Evolutionary conservation across 768 basidiomycete genomes (phyloP).

Genomic region (Amylocystis lapponica): DNA sequence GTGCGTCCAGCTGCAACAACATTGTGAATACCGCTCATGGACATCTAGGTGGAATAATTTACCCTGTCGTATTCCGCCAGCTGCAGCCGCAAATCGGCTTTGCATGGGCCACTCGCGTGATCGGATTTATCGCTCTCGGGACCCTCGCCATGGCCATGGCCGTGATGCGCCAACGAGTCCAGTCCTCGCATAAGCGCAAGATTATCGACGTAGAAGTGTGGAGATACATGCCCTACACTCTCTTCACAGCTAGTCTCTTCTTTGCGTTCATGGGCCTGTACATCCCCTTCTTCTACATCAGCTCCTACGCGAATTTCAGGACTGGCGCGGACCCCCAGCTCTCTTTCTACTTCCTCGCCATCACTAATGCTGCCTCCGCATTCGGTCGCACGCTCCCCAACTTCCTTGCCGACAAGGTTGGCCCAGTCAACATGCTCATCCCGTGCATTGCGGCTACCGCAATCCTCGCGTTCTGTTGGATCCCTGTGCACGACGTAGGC

Average conservation of each 20-base stretch:
- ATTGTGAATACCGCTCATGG: not conserved
- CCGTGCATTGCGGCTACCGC: constrained; percentile 29
- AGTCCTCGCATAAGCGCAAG: not conserved
- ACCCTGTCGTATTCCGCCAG: constrained; percentile 54
- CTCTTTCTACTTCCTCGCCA: constrained; percentile 7
- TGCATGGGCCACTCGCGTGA: constrained; percentile 35
- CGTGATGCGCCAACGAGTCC: constrained; percentile 16
- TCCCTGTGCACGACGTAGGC: constrained; percentile 27
- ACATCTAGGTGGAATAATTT: constrained; percentile 20
- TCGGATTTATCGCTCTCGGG: constrained; percentile 33
- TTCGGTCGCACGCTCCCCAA: constrained; percentile 57
- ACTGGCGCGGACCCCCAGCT: not conserved
- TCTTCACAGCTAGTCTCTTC: not conserved
- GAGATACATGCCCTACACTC: not conserved
- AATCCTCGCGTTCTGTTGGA: constrained; percentile 34
- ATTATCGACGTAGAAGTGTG: not conserved
- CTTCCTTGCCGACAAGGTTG: constrained; percentile 43
- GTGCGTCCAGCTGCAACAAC: not conserved
- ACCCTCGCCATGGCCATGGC: constrained; percentile 13
- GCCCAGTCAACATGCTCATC: constrained; percentile 40
- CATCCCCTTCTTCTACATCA: constrained; percentile 2
- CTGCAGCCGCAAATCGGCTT: constrained; percentile 35
- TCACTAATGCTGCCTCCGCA: constrained; percentile 47
- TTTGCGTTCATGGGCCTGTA: not conserved
- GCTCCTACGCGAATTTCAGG: not conserved